Percentiles rank a stretch among this genome's conserved stretches.
Conservation (phyloP, 1,284 basidiomycete genomes). For the Ustilago vetiveriae region DNA sequence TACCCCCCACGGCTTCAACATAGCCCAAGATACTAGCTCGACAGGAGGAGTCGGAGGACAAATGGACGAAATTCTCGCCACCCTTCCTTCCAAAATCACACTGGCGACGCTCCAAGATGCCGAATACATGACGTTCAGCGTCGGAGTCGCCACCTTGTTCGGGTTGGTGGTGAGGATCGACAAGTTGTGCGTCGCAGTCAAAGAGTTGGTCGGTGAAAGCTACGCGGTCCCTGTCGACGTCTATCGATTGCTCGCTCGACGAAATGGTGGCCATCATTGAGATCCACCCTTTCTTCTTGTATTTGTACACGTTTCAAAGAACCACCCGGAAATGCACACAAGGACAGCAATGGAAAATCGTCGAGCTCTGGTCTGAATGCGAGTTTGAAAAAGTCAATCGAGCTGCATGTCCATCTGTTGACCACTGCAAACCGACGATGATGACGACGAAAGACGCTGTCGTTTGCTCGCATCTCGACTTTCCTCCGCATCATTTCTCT, state of each 20-base stretch:
- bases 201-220: slow-evolving; percentile 82
- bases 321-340: too few relatives aligned
- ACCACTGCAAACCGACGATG: neutral
- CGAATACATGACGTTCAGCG: slow-evolving; percentile 48
- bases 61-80: slow-evolving; percentile 14
- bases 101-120: slow-evolving; percentile 33
- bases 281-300: too few relatives aligned
- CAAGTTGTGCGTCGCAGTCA: slow-evolving; percentile 77
- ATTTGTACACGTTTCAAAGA: too few relatives aligned
- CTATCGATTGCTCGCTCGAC: slow-evolving; percentile 13
- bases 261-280: neutral
- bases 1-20: slow-evolving; percentile 66
- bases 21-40: neutral
- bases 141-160: slow-evolving; percentile 76
- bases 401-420: slow-evolving; percentile 13
- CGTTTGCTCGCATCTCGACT: slow-evolving; percentile 2
- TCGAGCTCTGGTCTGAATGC: too few relatives aligned
- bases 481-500: slow-evolving; percentile 9
- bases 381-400: too few relatives aligned
- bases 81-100: slow-evolving; percentile 23
- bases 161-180: slow-evolving; percentile 76
- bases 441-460: slow-evolving; percentile 5
- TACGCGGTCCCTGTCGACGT: slow-evolving; percentile 68
- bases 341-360: too few relatives aligned
- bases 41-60: too few relatives aligned